Evolutionary conservation across 23 red algal genomes (phyloP).

Genomic region (Cyanidioschyzon merolae): DNA sequence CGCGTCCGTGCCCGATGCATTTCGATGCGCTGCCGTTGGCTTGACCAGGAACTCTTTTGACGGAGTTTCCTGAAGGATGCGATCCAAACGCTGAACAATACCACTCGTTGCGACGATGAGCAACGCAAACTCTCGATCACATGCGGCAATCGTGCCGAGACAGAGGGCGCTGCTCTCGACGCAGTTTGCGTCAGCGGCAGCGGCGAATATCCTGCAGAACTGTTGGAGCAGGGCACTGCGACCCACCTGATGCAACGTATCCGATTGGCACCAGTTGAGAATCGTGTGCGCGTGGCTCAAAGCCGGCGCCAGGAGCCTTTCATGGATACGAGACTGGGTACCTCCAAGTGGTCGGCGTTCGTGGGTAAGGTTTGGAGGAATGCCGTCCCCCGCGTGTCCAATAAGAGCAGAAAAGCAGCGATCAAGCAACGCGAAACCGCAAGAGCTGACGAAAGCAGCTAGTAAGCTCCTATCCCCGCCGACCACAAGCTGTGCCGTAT

Average conservation of each 20-base stretch:
- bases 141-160: neutral
- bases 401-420: neutral
- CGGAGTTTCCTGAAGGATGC: neutral
- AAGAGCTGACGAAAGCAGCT: neutral
- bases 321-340: neutral
- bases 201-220: neutral
- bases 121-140: neutral
- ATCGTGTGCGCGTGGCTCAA: neutral
- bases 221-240: neutral
- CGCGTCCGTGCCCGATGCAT: neutral
- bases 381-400: neutral
- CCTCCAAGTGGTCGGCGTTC: neutral
- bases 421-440: neutral
- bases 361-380: neutral
- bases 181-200: neutral
- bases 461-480: neutral
- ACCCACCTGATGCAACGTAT: neutral
- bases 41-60: neutral
- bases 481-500: neutral
- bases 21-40: neutral
- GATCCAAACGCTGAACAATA: neutral
- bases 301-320: neutral
- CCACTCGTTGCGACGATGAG: neutral
- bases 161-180: neutral
- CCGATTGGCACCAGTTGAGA: neutral